These are phyloP conservation scores for Ilyonectria sp. DNA, from an alignment of 2,329 filamentous ascomycete species.

Conservation along the genomic window DNA sequence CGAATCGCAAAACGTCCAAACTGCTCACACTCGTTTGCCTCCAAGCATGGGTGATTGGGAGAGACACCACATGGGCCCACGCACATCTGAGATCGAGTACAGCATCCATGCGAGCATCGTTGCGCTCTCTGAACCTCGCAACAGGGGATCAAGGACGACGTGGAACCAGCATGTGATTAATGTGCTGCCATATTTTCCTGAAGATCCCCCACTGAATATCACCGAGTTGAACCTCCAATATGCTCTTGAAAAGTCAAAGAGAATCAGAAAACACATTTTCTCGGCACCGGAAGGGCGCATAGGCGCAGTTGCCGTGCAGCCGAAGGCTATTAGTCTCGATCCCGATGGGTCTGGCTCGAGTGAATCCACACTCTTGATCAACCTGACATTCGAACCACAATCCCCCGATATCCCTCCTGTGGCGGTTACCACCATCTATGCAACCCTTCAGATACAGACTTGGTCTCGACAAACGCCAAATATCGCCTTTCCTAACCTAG, in stretches of 20 bases:
- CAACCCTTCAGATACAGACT: conserved; percentile 38
- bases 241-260: conserved; percentile 34
- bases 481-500: conserved; percentile 35
- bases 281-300: conserved; percentile 37
- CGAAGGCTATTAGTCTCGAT: conserved; percentile 36
- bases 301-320: conserved; percentile 39
- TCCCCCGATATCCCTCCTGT: conserved; percentile 32
- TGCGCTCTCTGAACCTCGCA: background rate
- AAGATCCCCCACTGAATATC: conserved; percentile 41
- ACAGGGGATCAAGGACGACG: conserved; percentile 14
- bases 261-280: conserved; percentile 42
- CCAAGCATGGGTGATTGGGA: conserved; percentile 41
- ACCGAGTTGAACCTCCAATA: conserved; percentile 40
- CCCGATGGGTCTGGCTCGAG: conserved; percentile 34
- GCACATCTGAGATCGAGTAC: conserved; percentile 37
- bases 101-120: conserved; percentile 35
- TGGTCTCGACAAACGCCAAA: conserved; percentile 43
- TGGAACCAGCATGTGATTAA: conserved; percentile 38
- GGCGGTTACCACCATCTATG: conserved; percentile 25
- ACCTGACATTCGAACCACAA: conserved; percentile 36
- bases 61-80: conserved; percentile 40
- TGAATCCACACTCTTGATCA: conserved; percentile 33
- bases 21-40: conserved; percentile 38
- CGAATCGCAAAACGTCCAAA: conserved; percentile 27
- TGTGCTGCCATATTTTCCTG: conserved; percentile 39